Evolutionary conservation across 257 asterid genomes (phyloP), one percentile per base, ranked within the genome.

Genomic region (Avicennia marina): DNA sequence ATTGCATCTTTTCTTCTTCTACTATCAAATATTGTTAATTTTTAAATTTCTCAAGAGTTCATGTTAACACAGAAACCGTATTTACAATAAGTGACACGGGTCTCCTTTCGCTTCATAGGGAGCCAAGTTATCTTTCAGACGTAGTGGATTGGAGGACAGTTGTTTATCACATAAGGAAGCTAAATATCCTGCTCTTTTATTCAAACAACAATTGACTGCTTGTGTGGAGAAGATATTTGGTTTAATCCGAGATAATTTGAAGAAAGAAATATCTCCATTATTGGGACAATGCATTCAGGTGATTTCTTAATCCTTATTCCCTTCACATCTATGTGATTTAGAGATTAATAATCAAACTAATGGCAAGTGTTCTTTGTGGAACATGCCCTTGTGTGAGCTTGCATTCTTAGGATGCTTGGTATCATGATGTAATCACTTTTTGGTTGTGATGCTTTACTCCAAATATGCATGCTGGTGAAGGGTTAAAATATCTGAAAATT

Each of bases 221-320:
- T 89, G 90, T 57, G 94, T 93, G 2, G 99, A 93, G 82, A 93
- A 93, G 78, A 89, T 89, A 63, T 93, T 93, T 73, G 97, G 96
- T 58, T 60, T 84, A 81, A 93, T 93, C 59, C 86, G 99, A 41
- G 99, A 93, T 71, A 93, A 93, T 76, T 73, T 89, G 86, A 93
- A 93, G 91, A 93, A 93, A 78, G 99, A 93, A 78, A 86, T 93
- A 68, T 78, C 89, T 66, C 88, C 96, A 18, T 73, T 93, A 65
- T 60, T 93, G 84, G 86, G 86, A 51, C 85, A 66, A 62, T 89
- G 99, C 81, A 89, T 93, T 75, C 99, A 89, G 95, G 99, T 93
- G 49, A 52, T 26, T 11, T 47, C 39, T 62, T 58, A 8, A 11
- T 40, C 63, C 55, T 53, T 44, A 36, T 43, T 59, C 57, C 53